Base-by-base conservation (phyloP, 805 yeast species). In the Yarrowia porcina region DNA sequence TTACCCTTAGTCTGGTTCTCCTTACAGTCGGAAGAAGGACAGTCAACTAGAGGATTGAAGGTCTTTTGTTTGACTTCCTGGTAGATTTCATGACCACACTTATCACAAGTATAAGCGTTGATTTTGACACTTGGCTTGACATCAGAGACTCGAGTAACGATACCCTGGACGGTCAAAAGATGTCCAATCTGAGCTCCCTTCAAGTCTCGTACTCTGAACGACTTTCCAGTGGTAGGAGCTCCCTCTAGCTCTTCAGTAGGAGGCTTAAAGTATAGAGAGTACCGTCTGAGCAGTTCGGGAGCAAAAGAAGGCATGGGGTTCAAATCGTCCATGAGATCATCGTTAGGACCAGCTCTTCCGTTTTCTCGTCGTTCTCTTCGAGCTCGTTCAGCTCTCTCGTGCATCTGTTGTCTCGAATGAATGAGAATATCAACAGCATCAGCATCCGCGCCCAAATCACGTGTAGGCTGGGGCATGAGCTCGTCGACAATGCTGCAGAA, bases 61-160 rank as follows among this genome's bases (percentile, higher is more conserved):
- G 89, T 85, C 72, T 86, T 85, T 18, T 92, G 77, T 67, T 83
- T 86, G 67, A 94, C 96, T 73, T 96, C 98, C 77, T 94, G 98
- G 80, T 96, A 94, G 61, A 90, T 85, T 76, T 94, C 99, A 75
- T 83, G 88, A 52, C 99, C 99, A 80, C 99, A 94, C 69, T 88
- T 88, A 73, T 94, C 99, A 77, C 99, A 94, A 7, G 98, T 90
- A 73, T 93, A 96, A 0, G 99, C 98, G 69, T 88, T 90, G 61
- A 94, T 97, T 65, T 83, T 79, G 8, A 94, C 89, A 6, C 90
- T 80, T 4, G 99, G 99, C 74, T 92, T 93, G 45, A 94, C 99
- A 73, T 94, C 99, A 1, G 96, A 87, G 5, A 92, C 97, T 67
- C 99, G 81, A 9, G 98, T 94, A 57, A 93, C 90, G 67, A 94